Conservation (phyloP, 371 early-diverging fungal genomes). For the Fennellomyces sp. region DNA sequence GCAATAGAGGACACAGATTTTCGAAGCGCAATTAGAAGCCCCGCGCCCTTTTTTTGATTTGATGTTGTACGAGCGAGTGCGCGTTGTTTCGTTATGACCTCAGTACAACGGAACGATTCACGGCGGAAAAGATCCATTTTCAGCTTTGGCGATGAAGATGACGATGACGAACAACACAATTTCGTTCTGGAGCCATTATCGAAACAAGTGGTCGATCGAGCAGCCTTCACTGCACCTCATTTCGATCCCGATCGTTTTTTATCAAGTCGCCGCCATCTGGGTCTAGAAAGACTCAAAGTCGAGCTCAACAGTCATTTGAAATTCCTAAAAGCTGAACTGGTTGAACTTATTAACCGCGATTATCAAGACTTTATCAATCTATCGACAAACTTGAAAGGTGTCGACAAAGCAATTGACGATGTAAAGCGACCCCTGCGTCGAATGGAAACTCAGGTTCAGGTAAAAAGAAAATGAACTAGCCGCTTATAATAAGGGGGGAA, state of each 20-base stretch:
- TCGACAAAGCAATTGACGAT: conserved; percentile 70
- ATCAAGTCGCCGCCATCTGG: conserved; percentile 67
- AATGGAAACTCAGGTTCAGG: conserved; percentile 65
- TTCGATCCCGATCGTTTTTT: conserved; percentile 68
- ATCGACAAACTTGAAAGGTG: conserved; percentile 79
- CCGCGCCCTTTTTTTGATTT: too few relatives aligned
- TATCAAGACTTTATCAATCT: conserved; percentile 84
- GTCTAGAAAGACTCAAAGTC: conserved; percentile 66
- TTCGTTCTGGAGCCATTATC: conserved; percentile 36
- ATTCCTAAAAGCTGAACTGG: conserved; percentile 71
- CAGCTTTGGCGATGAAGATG: conserved; percentile 46
- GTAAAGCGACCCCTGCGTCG: conserved; percentile 58
- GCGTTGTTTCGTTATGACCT: too few relatives aligned
- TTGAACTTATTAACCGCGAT: conserved; percentile 82
- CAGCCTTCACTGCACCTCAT: conserved; percentile 50
- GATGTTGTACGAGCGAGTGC: too few relatives aligned
- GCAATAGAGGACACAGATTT: too few relatives aligned
- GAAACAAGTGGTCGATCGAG: conserved; percentile 50
- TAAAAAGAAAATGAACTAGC: conserved; percentile 21
- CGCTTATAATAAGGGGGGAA: background rate
- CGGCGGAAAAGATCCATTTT: conserved; percentile 29
- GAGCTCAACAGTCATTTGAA: conserved; percentile 66
- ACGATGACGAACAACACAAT: conserved; percentile 34
- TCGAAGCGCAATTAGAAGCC: background rate
- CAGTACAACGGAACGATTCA: conserved; percentile 3